These are phyloP conservation scores for Xylaria sp. DNA, from an alignment of 495 filamentous ascomycete genomes.

Conservation along the genomic window DNA sequence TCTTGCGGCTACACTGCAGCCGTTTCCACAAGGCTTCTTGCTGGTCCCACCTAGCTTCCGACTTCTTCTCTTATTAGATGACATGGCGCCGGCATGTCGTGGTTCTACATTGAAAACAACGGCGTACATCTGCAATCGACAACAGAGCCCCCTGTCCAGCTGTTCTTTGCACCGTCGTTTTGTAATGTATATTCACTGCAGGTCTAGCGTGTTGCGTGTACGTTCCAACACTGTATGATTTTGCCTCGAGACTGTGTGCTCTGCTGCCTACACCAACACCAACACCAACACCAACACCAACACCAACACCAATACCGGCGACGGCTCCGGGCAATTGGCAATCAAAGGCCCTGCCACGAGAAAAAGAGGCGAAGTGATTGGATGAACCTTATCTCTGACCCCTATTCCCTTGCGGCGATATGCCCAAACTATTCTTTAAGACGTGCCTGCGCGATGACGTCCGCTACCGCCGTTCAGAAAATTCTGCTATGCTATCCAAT, in stretches of 20 bases:
- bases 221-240: not conserved
- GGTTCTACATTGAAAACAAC: constrained; percentile 6
- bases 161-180: not conserved
- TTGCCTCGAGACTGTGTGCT: not conserved
- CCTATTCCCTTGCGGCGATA: not conserved
- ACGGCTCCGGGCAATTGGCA: not conserved
- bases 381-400: constrained; percentile 3
- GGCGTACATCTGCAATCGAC: not conserved
- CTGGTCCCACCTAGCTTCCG: not conserved
- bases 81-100: not conserved
- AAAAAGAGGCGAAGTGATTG: not conserved
- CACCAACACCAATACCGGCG: not conserved
- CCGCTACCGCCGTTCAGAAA: not conserved
- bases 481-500: not conserved
- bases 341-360: not conserved
- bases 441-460: constrained; percentile 25
- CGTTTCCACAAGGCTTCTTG: not conserved
- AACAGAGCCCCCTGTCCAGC: not conserved
- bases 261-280: no score
- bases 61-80: constrained; percentile 12
- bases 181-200: not conserved
- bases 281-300: no score
- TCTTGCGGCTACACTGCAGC: constrained; percentile 15
- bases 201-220: not conserved
- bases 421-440: not conserved